Evolutionary conservation across 148 eudicot species (phyloP).

Genomic region (Rhododendron griersonianum): DNA sequence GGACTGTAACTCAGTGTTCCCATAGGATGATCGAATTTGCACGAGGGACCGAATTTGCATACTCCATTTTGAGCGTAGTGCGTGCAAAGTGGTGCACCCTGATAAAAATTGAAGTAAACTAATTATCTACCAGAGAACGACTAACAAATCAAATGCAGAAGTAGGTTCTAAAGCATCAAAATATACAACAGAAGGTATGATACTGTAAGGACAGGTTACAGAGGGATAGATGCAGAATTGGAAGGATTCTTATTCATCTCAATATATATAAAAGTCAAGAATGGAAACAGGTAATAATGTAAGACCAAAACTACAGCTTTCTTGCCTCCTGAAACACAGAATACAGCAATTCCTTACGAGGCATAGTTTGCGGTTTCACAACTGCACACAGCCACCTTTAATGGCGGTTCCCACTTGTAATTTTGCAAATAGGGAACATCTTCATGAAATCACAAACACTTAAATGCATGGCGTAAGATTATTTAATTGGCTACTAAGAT

Average conservation of each 20-base stretch:
- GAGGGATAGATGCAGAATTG: not conserved
- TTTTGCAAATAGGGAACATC: not conserved
- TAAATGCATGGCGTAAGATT: not conserved
- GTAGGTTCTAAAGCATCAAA: not conserved
- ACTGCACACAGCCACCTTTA: not conserved
- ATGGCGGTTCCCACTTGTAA: not conserved
- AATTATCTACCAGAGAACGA: not conserved
- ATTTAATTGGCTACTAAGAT: not conserved
- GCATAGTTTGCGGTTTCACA: not conserved
- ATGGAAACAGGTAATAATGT: not conserved
- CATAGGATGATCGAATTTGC: conserved; percentile 77
- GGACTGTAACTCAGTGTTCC: conserved; percentile 81
- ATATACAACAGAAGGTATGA: not conserved
- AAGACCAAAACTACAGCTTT: not conserved
- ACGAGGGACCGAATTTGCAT: conserved; percentile 61
- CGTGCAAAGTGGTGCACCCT: conserved; percentile 85
- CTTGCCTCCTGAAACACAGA: not conserved
- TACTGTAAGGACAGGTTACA: not conserved
- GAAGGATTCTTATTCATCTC: not conserved
- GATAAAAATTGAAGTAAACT: conserved; percentile 3
- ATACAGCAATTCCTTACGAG: not conserved
- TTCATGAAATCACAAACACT: not conserved
- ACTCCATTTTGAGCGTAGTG: conserved; percentile 71
- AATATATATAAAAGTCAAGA: not conserved
- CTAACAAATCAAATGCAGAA: not conserved